A percentile compares a stretch with the other conserved stretches of the same genome.
Conservation (phyloP, 768 basidiomycete species). For the Favolaschia claudopus region DNA sequence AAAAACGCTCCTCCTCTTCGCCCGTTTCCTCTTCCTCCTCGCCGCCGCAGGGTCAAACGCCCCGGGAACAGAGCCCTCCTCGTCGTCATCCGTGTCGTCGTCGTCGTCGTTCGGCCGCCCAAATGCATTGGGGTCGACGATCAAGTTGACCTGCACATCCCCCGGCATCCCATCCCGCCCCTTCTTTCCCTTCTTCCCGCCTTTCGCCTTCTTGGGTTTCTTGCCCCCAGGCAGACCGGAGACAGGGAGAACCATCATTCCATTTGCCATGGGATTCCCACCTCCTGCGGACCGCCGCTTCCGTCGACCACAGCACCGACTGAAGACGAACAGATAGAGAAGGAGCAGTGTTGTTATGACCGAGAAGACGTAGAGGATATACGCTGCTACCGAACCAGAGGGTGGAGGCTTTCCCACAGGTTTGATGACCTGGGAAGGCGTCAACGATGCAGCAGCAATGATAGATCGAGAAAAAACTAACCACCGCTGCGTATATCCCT, state of each 20-base stretch:
- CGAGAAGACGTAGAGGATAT: conserved; percentile 64
- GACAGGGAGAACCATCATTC: conserved; percentile 72
- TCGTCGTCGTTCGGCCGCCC: conserved; percentile 47
- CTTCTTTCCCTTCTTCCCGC: conserved; percentile 50
- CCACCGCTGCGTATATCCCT: conserved; percentile 69
- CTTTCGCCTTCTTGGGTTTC: conserved; percentile 49
- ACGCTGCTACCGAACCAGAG: conserved; percentile 60
- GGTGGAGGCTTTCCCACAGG: conserved; percentile 59
- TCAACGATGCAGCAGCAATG: conserved; percentile 11
- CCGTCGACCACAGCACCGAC: conserved; percentile 60
- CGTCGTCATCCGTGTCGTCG: conserved; percentile 44
- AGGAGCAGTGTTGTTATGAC: conserved; percentile 58
- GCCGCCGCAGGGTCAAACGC: conserved; percentile 38
- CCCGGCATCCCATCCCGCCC: conserved; percentile 48
- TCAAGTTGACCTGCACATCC: conserved; percentile 76
- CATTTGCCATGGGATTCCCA: conserved; percentile 40
- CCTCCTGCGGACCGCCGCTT: conserved; percentile 39
- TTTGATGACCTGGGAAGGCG: conserved; percentile 59
- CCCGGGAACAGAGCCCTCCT: conserved; percentile 46
- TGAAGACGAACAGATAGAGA: conserved; percentile 63
- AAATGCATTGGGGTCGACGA: conserved; percentile 72
- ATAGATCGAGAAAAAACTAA: conserved; percentile 40
- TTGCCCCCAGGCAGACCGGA: conserved; percentile 56
- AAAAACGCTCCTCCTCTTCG: conserved; percentile 58
- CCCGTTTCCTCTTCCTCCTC: conserved; percentile 44